Percentiles rank a stretch among this genome's conserved stretches.
phyloP scores from a whole-genome alignment of 2,329 filamentous ascomycete species.

The Mycosphaerella sp. region DNA sequence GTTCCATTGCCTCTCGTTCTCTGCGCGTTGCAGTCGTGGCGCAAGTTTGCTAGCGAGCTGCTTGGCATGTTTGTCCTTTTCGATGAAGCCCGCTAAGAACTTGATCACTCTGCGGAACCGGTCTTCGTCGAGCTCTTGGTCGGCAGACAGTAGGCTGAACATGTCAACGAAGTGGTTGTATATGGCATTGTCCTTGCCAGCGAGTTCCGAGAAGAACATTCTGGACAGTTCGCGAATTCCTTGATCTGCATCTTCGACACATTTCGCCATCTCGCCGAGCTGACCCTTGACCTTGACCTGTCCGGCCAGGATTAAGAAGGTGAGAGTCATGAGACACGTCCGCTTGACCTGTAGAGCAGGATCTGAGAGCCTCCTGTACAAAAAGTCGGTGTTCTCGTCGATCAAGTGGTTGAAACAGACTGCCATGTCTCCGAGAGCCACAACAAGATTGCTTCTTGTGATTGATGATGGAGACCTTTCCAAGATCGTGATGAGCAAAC shows the following conservation, averaged over 20 bases:
- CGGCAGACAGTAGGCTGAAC: conserved; percentile 87
- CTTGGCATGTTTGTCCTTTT: conserved; percentile 98
- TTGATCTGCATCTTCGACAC: conserved; percentile 91
- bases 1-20: conserved; percentile 93
- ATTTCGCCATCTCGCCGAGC: conserved; percentile 98
- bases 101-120: conserved; percentile 80
- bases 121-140: conserved; percentile 74
- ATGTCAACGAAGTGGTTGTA: conserved; percentile 99
- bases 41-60: conserved; percentile 91
- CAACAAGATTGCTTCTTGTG: conserved; percentile 91
- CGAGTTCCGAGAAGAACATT: conserved; percentile 98
- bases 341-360: conserved; percentile 84
- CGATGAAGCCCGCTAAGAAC: conserved; percentile 91
- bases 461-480: conserved; percentile 89
- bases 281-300: conserved; percentile 99
- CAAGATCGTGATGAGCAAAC: conserved; percentile 94
- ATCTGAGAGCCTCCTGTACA: conserved; percentile 90
- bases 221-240: conserved; percentile 85
- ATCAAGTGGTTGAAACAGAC: conserved; percentile 99
- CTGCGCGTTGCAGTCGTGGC: conserved; percentile 74
- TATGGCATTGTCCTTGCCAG: conserved; percentile 96
- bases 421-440: conserved; percentile 96
- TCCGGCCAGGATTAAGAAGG: conserved; percentile 91
- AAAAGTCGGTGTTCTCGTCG: conserved; percentile 97
- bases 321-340: conserved; percentile 96